These are phyloP conservation scores for Solanum acaule DNA, from an alignment of 257 asterid species.

Conservation along the genomic window DNA sequence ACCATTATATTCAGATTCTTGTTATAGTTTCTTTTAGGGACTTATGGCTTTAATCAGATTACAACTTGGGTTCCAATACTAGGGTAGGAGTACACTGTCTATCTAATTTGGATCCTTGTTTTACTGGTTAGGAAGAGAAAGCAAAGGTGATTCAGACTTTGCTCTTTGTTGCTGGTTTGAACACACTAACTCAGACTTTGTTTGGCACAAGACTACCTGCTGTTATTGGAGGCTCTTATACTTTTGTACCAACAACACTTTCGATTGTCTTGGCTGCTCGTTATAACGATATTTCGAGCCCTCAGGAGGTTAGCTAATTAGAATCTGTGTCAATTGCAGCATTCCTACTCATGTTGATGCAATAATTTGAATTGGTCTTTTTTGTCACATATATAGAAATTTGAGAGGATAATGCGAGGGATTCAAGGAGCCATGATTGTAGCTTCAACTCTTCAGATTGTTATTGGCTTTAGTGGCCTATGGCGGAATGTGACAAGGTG, in stretches of 20 bases:
- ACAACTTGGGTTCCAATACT: neutral
- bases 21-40: neutral
- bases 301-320: slow-evolving; percentile 42
- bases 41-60: neutral
- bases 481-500: slow-evolving; percentile 88
- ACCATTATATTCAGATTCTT: neutral
- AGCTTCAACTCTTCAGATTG: slow-evolving; percentile 81
- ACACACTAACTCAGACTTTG: slow-evolving; percentile 60
- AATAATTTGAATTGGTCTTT: neutral
- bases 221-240: slow-evolving; percentile 76
- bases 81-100: neutral
- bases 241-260: slow-evolving; percentile 76
- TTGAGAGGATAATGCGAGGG: slow-evolving; percentile 65
- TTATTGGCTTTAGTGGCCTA: slow-evolving; percentile 85
- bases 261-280: slow-evolving; percentile 78
- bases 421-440: slow-evolving; percentile 90
- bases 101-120: neutral
- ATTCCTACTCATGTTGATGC: neutral
- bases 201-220: slow-evolving; percentile 89
- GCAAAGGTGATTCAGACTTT: slow-evolving; percentile 83
- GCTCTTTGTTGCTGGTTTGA: slow-evolving; percentile 90
- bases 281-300: slow-evolving; percentile 40
- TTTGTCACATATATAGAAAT: slow-evolving; percentile 37
- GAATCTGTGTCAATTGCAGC: neutral
- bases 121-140: slow-evolving; percentile 52